Percentiles rank a stretch among this genome's conserved stretches.
Conservation (phyloP, 2,329 filamentous ascomycete genomes). For the Nakataea oryzae region DNA sequence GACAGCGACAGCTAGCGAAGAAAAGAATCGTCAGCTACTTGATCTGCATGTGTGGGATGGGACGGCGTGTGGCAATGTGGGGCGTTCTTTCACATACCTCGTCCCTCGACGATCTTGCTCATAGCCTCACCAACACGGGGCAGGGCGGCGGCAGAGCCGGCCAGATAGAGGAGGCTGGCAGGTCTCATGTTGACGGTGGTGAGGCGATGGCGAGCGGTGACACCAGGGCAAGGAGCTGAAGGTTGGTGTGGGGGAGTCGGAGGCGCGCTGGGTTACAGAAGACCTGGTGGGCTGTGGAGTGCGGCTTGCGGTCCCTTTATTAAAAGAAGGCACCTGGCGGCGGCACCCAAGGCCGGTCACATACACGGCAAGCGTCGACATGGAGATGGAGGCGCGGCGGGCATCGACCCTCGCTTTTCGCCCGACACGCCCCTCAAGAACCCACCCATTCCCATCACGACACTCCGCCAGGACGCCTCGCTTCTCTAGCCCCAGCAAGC, state of each 20-base stretch:
- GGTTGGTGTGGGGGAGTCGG: no score
- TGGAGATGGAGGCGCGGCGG: not conserved
- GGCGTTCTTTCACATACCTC: not conserved
- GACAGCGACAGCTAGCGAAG: conserved; percentile 10
- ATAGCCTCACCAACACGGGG: not conserved
- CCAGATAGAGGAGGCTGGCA: not conserved
- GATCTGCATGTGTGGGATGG: not conserved
- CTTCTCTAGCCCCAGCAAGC: not conserved
- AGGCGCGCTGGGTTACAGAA: not conserved
- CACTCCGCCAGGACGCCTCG: not conserved
- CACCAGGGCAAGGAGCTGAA: not conserved
- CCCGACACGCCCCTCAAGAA: no score
- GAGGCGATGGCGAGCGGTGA: not conserved
- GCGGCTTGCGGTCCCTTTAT: not conserved
- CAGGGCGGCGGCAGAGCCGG: not conserved
- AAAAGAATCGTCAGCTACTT: not conserved
- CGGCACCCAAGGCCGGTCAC: not conserved
- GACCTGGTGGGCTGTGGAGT: not conserved
- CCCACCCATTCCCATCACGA: not conserved
- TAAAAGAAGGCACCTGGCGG: not conserved
- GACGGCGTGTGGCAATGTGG: not conserved
- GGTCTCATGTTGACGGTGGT: not conserved
- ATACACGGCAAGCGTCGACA: not conserved
- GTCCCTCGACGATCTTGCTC: not conserved
- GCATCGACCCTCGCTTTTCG: not conserved